Evolutionary conservation across 306 rosid genomes (phyloP), one percentile per base, ranked within the genome.

Genomic region (Delonix regia): DNA sequence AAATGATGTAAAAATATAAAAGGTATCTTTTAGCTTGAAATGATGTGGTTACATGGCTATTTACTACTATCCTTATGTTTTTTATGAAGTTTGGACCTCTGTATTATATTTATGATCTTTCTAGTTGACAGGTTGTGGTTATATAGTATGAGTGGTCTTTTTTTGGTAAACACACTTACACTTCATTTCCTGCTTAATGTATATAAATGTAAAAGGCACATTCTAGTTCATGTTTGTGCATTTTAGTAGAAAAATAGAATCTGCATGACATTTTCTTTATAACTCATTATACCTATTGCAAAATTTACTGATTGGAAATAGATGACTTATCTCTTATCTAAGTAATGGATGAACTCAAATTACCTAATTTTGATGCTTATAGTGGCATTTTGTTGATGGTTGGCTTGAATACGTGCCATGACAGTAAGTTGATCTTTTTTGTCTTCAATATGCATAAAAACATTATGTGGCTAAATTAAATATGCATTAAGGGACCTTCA

Each of bases 271-370:
- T 15, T 78, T 30, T 21, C 38, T 49, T 55, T 42, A 19, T 57
- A 69, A 69, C 22, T 75, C 70, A 11, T 44, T 30, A 36, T 38
- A 10, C 36, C 70, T n/a, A 16, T 21, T 49, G 48, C 21, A 73
- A 10, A 45, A 39, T 48, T 33, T 60, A 18, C 56, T 13, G 47
- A 25, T 61, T 68, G 38, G 24, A 62, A 51, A 13, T 44, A 48
- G 38, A 9, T 69, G 21, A 60, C 44, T 74, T 30, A 42, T 62
- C 78, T 33, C 78, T 25, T 69, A 10, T 49, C 51, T 41, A 27
- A 51, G 55, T 69, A 42, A 59, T 62, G 18, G 74, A 83, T 79
- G 74, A 61, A 78, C 67, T 78, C 55, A 74, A 68, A 56, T 69
- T 75, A 24, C 66, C 18, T 60, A 64, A n/a, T 21, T 55, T 13